Evolutionary conservation across 1,284 basidiomycete species (phyloP).

Genomic region (Ustilago esculenta): DNA sequence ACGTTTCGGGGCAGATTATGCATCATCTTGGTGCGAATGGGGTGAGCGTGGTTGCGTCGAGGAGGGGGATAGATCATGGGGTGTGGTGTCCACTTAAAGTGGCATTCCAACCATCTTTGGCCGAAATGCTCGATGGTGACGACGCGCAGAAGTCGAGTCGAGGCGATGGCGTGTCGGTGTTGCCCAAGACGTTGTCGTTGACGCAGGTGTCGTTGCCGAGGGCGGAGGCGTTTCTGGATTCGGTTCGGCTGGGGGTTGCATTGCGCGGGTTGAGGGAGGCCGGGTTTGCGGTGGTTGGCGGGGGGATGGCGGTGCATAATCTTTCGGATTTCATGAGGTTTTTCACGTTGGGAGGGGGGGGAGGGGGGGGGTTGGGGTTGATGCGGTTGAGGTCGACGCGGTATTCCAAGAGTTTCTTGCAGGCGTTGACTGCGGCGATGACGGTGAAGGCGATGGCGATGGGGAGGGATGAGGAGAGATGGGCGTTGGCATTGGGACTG

Average conservation of each 20-base stretch:
- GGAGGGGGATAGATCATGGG: constrained; percentile 69
- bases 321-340: constrained; percentile 40
- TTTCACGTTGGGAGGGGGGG: constrained; percentile 13
- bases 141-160: too few species aligned
- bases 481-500: constrained; percentile 31
- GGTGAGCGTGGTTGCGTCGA: constrained; percentile 25
- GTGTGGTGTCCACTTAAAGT: constrained; percentile 69
- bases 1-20: constrained; percentile 56
- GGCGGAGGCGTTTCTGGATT: constrained; percentile 53
- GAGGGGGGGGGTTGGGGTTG: constrained; percentile 8
- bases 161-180: constrained; percentile 30
- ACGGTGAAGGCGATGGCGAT: constrained; percentile 14
- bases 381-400: constrained; percentile 2
- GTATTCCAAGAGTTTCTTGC: constrained; percentile 31
- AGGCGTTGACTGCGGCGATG: constrained; percentile 39
- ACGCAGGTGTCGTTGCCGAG: constrained; percentile 69
- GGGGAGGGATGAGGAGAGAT: constrained; percentile 15
- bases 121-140: too few species aligned
- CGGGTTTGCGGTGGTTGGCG: constrained; percentile 51
- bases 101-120: constrained; percentile 65
- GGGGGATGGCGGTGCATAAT: constrained; percentile 60
- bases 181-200: constrained; percentile 65
- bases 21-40: constrained; percentile 56
- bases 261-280: constrained; percentile 64
- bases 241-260: constrained; percentile 68